Evolutionary conservation across 1,284 basidiomycete genomes (phyloP).

Genomic region (Termitomyces sp.): DNA sequence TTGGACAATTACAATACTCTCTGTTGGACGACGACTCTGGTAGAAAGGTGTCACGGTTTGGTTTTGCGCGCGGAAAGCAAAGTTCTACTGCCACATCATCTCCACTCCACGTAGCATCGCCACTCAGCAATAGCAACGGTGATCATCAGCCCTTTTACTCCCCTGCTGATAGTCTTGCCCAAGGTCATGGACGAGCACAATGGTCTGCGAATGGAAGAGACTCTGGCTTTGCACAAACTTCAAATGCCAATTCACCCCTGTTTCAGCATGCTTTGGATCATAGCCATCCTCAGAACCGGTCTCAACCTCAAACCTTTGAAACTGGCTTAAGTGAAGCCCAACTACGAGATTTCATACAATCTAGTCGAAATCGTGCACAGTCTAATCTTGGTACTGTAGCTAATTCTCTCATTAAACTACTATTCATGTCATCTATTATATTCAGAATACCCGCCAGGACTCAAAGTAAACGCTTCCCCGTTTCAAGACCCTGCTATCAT

Average conservation of each 20-base stretch:
- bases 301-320: slow-evolving; percentile 51
- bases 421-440: neutral
- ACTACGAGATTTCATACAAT: slow-evolving; percentile 66
- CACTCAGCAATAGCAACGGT: slow-evolving; percentile 39
- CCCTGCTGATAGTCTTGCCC: slow-evolving; percentile 30
- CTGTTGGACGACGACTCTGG: slow-evolving; percentile 56
- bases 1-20: slow-evolving; percentile 21
- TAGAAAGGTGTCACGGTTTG: slow-evolving; percentile 76
- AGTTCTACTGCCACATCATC: slow-evolving; percentile 54
- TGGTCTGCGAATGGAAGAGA: slow-evolving; percentile 46
- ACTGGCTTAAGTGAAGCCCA: slow-evolving; percentile 63
- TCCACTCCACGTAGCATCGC: slow-evolving; percentile 53
- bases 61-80: slow-evolving; percentile 73
- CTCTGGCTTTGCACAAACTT: slow-evolving; percentile 37
- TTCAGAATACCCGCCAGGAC: slow-evolving; percentile 9
- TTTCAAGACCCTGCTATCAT: slow-evolving; percentile 80
- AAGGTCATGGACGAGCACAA: slow-evolving; percentile 30
- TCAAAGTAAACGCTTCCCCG: slow-evolving; percentile 21
- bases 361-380: slow-evolving; percentile 52
- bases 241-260: slow-evolving; percentile 42
- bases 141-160: slow-evolving; percentile 48
- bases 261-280: slow-evolving; percentile 40
- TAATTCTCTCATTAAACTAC: neutral
- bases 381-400: slow-evolving; percentile 18
- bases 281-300: slow-evolving; percentile 34